These are phyloP conservation scores for Candida namnaoensis DNA, from an alignment of 805 yeast species.

Conservation along the genomic window DNA sequence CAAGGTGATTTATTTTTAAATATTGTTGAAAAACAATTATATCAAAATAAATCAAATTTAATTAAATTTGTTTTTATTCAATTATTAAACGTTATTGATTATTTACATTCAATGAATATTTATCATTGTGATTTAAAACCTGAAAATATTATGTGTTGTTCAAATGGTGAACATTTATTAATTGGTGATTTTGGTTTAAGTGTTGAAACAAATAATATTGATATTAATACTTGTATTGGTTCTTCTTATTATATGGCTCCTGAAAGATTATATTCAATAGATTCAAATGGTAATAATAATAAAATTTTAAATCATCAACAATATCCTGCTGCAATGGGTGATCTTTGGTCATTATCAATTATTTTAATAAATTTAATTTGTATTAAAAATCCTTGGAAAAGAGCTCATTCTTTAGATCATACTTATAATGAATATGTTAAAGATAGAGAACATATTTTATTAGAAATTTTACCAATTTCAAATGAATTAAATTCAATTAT, in stretches of 20 bases:
- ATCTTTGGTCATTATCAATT: constrained; percentile 82
- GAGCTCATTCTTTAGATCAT: constrained; percentile 53
- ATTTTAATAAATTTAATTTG: constrained; percentile 74
- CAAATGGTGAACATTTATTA: constrained; percentile 44
- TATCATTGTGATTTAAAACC: constrained; percentile 96
- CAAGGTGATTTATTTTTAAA: constrained; percentile 84
- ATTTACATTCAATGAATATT: constrained; percentile 75
- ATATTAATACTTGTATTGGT: constrained; percentile 75
- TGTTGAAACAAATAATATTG: constrained; percentile 44
- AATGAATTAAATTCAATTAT: constrained; percentile 48
- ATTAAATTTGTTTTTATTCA: constrained; percentile 61
- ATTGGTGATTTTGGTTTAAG: constrained; percentile 91
- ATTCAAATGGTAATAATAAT: constrained; percentile 11
- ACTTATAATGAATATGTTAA: constrained; percentile 50
- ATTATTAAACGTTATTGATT: constrained; percentile 72
- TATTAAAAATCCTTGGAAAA: constrained; percentile 86
- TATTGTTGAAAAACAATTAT: constrained; percentile 68
- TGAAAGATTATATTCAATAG: constrained; percentile 46
- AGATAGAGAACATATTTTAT: constrained; percentile 40
- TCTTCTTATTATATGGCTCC: constrained; percentile 92
- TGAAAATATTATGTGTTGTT: constrained; percentile 73
- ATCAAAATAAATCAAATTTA: constrained; percentile 39
- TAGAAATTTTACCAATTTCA: constrained; percentile 67
- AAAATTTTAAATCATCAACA: constrained; percentile 16
- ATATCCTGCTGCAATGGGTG: constrained; percentile 70